Percentiles rank a stretch among this genome's conserved stretches.
phyloP scores from a whole-genome alignment of 2,329 filamentous ascomycete genomes.

The Penicillium sp. region DNA sequence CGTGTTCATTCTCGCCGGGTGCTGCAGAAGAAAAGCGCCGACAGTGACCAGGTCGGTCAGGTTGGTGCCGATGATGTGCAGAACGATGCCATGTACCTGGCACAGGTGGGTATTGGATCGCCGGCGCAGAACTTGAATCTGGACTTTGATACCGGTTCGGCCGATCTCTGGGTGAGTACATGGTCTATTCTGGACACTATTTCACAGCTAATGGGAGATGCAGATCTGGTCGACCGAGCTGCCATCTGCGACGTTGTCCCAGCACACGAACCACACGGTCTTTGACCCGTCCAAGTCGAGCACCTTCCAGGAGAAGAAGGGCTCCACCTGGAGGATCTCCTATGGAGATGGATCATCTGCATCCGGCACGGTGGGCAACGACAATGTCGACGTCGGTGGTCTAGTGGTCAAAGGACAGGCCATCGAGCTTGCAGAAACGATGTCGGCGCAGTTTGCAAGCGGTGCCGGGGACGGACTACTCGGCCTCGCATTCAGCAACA shows the following conservation, averaged over 20 bases:
- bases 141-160: slow-evolving; percentile 69
- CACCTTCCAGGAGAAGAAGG: slow-evolving; percentile 53
- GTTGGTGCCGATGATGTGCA: slow-evolving; percentile 64
- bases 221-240: slow-evolving; percentile 58
- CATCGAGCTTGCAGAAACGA: slow-evolving; percentile 60
- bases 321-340: slow-evolving; percentile 61
- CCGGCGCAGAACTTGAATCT: slow-evolving; percentile 61
- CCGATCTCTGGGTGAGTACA: slow-evolving; percentile 63
- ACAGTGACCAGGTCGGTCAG: slow-evolving; percentile 42
- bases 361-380: slow-evolving; percentile 63
- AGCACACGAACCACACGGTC: slow-evolving; percentile 48
- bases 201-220: neutral
- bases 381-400: slow-evolving; percentile 62
- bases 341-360: slow-evolving; percentile 69
- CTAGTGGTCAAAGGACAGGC: slow-evolving; percentile 61
- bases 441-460: slow-evolving; percentile 59
- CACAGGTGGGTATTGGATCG: slow-evolving; percentile 62
- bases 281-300: slow-evolving; percentile 62
- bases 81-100: slow-evolving; percentile 66
- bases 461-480: slow-evolving; percentile 63
- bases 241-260: slow-evolving; percentile 34
- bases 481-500: slow-evolving; percentile 62
- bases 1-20: slow-evolving; percentile 47
- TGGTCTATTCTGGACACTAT: neutral
- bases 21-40: slow-evolving; percentile 49